Evolutionary conservation across 2,329 filamentous ascomycete genomes (phyloP).

Genomic region (Trichoderma afroharzianum): DNA sequence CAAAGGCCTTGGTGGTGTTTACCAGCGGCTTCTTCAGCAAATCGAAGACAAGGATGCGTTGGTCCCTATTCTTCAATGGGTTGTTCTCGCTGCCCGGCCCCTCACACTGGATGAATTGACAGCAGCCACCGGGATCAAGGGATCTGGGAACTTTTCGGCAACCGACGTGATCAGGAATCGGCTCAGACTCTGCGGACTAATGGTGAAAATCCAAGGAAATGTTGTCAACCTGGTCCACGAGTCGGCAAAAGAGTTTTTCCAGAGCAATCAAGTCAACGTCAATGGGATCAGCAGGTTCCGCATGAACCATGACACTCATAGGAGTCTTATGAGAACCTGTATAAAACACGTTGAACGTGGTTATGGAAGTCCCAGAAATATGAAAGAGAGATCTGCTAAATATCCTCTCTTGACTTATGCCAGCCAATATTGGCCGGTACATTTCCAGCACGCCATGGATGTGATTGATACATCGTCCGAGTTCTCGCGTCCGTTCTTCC

Average conservation of each 20-base stretch:
- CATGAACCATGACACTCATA: background rate
- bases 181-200: background rate
- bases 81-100: background rate
- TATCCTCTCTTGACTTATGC: background rate
- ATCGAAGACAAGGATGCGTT: background rate
- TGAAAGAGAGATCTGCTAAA: background rate
- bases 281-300: background rate
- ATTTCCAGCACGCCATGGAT: constrained; percentile 6
- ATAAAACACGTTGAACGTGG: background rate
- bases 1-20: background rate
- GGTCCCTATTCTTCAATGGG: constrained; percentile 4
- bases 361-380: background rate
- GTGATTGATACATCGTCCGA: background rate
- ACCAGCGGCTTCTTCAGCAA: constrained; percentile 4
- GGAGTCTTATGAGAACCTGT: background rate
- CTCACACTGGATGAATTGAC: constrained; percentile 2
- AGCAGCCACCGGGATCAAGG: background rate
- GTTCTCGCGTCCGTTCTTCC: background rate
- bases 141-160: background rate
- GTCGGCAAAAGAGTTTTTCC: constrained; percentile 3
- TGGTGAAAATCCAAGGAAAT: background rate
- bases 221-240: constrained; percentile 1
- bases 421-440: constrained; percentile 1
- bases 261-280: constrained; percentile 3
- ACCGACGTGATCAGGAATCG: background rate